Base-by-base conservation (phyloP, 441 rosid genomes). In the Erysimum cheiri region DNA sequence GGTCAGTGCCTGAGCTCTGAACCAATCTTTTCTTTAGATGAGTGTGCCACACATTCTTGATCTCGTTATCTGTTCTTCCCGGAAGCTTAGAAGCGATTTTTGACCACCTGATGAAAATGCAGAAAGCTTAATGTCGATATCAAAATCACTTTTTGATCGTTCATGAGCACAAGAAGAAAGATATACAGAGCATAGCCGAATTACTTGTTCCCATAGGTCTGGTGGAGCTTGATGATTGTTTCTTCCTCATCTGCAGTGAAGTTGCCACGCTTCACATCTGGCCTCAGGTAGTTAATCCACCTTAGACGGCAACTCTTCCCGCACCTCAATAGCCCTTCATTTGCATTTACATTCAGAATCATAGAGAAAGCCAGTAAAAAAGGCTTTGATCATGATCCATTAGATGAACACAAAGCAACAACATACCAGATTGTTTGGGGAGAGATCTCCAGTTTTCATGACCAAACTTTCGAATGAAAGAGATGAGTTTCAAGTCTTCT, bases 251-350 rank as follows among this genome's bases (percentile, higher is more conserved):
- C 86, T 15, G 8, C 10, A 48, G 81, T 82, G 81, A 87, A 85
- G 59, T 85, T 83, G 15, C 95, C 95, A 3, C 92, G 72, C 49
- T 87, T 89, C 39, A 87, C 81, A 66, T 89, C 95, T 11, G 95
- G 92, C 36, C 90, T 67, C 15, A 89, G 74, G 78, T 88, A 88
- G 58, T 88, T 89, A 46, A 89, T 85, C 95, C 94, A 88, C 67
- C 95, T 76, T 58, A 89, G 70, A 29, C 92, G 82, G 71, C 92
- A 89, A 50, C 96, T 89, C 64, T 89, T 89, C 22, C 96, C 96
- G 53, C 96, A 89, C 32, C 96, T 70, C 79, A 78, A 24, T 36
- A 89, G 65, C 11, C 92, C 96, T 78, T 77, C 26, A 57, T 40
- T 57, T 46, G 5, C 9, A 47, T 50, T 47, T 50, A 55, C 40